Conservation (phyloP, 2,329 filamentous ascomycete species). For the Pestalotiopsis sp. region DNA sequence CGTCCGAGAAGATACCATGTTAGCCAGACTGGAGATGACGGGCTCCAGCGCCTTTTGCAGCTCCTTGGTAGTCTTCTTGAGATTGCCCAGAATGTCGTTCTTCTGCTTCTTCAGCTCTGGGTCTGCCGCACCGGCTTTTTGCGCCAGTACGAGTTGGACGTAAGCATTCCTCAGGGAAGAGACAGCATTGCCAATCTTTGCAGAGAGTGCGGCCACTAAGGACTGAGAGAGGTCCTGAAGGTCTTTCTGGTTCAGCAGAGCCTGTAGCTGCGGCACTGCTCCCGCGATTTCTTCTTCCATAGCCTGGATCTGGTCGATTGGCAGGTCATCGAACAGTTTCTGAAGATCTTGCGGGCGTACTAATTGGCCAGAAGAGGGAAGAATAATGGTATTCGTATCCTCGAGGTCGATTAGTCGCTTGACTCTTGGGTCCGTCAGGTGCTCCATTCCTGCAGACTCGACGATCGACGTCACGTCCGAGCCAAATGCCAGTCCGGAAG, state of each 20-base stretch:
- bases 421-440: conserved; percentile 15
- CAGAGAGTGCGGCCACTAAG: conserved; percentile 3
- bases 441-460: neutral
- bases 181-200: neutral
- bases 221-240: conserved; percentile 17
- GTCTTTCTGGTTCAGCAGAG: conserved; percentile 20
- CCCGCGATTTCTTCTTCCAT: conserved; percentile 23
- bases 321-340: conserved; percentile 11
- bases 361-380: conserved; percentile 17
- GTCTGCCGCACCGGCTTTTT: neutral
- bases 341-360: conserved; percentile 16
- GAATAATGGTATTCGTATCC: conserved; percentile 18
- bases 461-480: neutral
- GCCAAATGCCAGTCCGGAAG: conserved; percentile 23
- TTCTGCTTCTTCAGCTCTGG: conserved; percentile 15
- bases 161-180: neutral
- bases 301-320: conserved; percentile 17
- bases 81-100: conserved; percentile 19
- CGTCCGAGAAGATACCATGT: conserved; percentile 29
- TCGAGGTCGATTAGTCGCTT: conserved; percentile 21
- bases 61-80: conserved; percentile 19
- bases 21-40: conserved; percentile 23
- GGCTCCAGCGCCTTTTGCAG: conserved; percentile 18
- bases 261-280: conserved; percentile 21
- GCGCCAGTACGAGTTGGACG: neutral